These are phyloP conservation scores for Laguncularia racemosa DNA, from an alignment of 345 rosid genomes.

Conservation along the genomic window DNA sequence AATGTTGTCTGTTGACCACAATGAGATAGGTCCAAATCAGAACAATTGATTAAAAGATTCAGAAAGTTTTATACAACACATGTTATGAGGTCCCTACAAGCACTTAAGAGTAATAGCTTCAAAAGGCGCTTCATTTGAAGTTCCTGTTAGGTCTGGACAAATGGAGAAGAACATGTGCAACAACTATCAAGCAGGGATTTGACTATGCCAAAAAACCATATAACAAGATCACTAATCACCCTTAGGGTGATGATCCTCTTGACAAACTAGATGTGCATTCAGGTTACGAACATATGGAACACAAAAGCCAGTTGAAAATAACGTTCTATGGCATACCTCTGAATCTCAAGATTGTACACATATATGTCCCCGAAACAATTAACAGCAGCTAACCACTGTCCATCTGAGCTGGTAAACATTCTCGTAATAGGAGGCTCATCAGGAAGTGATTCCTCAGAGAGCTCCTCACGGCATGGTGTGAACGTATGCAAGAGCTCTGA, in stretches of 20 bases:
- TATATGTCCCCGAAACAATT: slow-evolving; percentile 93
- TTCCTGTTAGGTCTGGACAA: no score
- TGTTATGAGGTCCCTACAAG: no score
- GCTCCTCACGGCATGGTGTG: slow-evolving; percentile 48
- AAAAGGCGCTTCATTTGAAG: no score
- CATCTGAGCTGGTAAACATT: slow-evolving; percentile 79
- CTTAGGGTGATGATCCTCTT: no score
- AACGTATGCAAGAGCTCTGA: slow-evolving; percentile 51
- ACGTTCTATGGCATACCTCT: slow-evolving; percentile 35
- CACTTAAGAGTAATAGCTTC: no score
- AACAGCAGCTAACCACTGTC: slow-evolving; percentile 87
- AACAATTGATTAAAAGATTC: not conserved
- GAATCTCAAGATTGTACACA: slow-evolving; percentile 70
- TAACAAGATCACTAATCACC: no score
- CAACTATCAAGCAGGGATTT: no score
- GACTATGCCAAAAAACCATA: no score
- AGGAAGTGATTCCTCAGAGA: slow-evolving; percentile 35
- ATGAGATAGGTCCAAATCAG: not conserved
- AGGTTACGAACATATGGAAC: no score
- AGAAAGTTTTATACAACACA: no score
- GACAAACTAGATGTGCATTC: no score
- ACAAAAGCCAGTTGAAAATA: not conserved
- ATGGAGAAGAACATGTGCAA: no score
- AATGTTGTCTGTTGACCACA: slow-evolving; percentile 66
- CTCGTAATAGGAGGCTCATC: slow-evolving; percentile 83